phyloP scores from a whole-genome alignment of 805 yeast genomes.

The Candida tallmaniae region DNA sequence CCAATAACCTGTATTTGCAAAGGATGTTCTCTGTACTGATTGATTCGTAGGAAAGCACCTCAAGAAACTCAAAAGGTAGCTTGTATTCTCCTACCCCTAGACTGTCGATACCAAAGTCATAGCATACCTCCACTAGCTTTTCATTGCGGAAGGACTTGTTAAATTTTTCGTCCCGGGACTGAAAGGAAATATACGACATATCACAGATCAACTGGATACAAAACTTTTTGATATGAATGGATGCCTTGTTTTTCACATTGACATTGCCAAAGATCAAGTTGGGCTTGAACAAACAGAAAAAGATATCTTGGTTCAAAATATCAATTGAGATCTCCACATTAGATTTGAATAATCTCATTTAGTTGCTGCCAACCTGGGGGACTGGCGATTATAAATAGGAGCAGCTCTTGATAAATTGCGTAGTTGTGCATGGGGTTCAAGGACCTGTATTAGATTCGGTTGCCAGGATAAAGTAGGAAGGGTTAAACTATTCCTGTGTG shows the following conservation, averaged over 20 bases:
- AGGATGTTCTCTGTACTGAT: neutral
- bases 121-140: neutral
- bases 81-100: neutral
- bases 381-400: no score
- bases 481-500: no score
- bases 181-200: neutral
- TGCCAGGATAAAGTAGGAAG: no score
- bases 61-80: conserved; percentile 1
- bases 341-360: conserved; percentile 1
- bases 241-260: neutral
- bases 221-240: neutral
- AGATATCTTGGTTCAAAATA: neutral
- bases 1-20: conserved; percentile 1
- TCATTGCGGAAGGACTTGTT: neutral
- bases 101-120: neutral
- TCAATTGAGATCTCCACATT: neutral
- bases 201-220: neutral
- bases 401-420: no score
- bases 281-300: neutral
- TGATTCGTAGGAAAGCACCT: neutral
- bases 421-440: no score
- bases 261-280: conserved; percentile 1
- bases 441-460: no score
- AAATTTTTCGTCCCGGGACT: no score
- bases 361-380: no score